Evolutionary conservation across 805 yeast genomes (phyloP).

Genomic region (Candida ficus): DNA sequence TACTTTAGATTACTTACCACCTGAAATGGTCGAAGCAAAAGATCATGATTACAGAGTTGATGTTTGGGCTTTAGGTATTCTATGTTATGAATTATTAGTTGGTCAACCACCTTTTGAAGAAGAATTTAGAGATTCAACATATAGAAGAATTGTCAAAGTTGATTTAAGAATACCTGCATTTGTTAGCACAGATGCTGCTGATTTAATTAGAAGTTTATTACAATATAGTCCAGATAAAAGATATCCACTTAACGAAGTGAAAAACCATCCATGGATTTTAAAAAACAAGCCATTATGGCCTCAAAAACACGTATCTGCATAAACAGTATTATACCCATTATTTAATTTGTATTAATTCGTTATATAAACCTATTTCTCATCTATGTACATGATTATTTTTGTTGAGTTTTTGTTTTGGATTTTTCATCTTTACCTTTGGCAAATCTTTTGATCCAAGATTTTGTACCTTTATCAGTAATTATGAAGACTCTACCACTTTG

Average conservation of each 20-base stretch:
- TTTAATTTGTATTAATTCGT: too few relatives aligned
- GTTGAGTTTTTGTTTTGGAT: constrained; percentile 45
- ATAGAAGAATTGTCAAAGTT: constrained; percentile 70
- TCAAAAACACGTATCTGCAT: constrained; percentile 13
- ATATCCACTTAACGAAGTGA: constrained; percentile 53
- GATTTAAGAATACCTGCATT: constrained; percentile 70
- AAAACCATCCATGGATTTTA: constrained; percentile 78
- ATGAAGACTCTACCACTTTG: constrained; percentile 84
- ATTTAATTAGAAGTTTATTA: constrained; percentile 59
- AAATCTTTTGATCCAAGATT: constrained; percentile 78
- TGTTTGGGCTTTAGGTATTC: constrained; percentile 88
- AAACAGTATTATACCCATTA: background rate
- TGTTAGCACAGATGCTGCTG: constrained; percentile 70
- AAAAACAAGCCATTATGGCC: constrained; percentile 63
- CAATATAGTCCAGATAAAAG: constrained; percentile 68
- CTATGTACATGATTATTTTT: background rate
- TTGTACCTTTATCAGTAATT: constrained; percentile 61
- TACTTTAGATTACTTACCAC: constrained; percentile 89
- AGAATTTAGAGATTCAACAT: constrained; percentile 68
- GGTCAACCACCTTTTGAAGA: constrained; percentile 95
- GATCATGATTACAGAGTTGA: constrained; percentile 79
- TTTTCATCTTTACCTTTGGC: constrained; percentile 14
- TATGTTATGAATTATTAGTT: constrained; percentile 78
- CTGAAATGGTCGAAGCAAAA: constrained; percentile 86
- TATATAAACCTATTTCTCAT: background rate